Evolutionary conservation across 768 basidiomycete species (phyloP), one percentile per base, ranked within the genome.

Genomic region (Tylopilus balloui): DNA sequence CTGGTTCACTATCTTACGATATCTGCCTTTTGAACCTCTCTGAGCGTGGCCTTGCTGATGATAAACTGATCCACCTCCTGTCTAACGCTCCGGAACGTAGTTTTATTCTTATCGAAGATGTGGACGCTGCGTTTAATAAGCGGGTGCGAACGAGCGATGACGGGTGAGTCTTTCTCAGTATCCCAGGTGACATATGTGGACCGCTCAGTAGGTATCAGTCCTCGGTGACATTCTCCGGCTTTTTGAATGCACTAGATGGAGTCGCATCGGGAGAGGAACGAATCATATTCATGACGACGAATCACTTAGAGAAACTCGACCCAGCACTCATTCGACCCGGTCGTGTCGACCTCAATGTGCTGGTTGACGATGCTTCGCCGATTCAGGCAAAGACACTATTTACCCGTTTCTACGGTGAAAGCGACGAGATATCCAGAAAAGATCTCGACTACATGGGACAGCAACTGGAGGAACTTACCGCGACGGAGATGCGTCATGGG

Each of bases 221-320:
- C 0, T 88, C 88, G 12, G 86, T 99, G 29, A 98, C 96, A 4
- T 98, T 99, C 71, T 97, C 95, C 8, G 96, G 96, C 23, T 90
- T 98, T 63, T 73, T 99, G 36, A 99, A 99, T 59, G 93, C 94
- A 13, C 75, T 99, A 3, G 96, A 99, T 62, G 96, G 96, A 15
- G 95, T 99, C 24, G 95, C 92, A 5, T 96, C 95, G 11, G 92
- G 93, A 35, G 94, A 97, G 71, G 93, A 96, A 61, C 84, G 96
- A n/a, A 86, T 99, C 63, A 81, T 99, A 29, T 99, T 99, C 71
- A 89, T 99, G 85, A 99, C 96, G 0, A 98, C 96, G n/a, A 99
- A 99, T 67, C 96, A 98, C 59, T 65, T 89, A 46, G 83, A 88
- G 51, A 78, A 76, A 53, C 80, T 99, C 29, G 96, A 99, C 69